phyloP scores from a whole-genome alignment of 371 early-diverging fungal genomes.

The Mucor irregularis region DNA sequence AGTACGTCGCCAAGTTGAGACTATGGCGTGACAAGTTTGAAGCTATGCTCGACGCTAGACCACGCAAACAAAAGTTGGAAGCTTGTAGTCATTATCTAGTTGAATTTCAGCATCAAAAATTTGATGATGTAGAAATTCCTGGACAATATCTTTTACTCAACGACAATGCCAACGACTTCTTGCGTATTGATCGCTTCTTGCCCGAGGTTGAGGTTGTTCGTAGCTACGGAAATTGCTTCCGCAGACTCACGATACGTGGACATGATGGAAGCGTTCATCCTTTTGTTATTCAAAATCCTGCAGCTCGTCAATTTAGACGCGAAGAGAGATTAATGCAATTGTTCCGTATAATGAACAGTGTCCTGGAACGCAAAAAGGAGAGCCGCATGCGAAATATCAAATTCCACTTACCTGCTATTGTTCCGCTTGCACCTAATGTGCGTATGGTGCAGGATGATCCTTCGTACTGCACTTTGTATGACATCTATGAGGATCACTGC shows the following conservation, averaged over 20 bases:
- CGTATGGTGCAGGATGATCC: slow-evolving; percentile 92
- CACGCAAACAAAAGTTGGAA: slow-evolving; percentile 79
- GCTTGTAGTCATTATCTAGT: slow-evolving; percentile 87
- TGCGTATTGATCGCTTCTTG: slow-evolving; percentile 92
- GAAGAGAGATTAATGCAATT: slow-evolving; percentile 95
- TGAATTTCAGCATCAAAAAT: slow-evolving; percentile 96
- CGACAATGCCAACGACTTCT: slow-evolving; percentile 88
- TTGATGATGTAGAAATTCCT: slow-evolving; percentile 97
- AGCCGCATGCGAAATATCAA: slow-evolving; percentile 75
- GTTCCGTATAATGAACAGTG: slow-evolving; percentile 84
- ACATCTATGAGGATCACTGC: slow-evolving; percentile 86
- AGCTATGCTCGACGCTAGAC: slow-evolving; percentile 77
- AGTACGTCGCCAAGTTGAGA: slow-evolving; percentile 80
- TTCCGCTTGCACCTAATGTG: slow-evolving; percentile 89
- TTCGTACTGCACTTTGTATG: slow-evolving; percentile 79
- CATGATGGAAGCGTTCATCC: slow-evolving; percentile 88
- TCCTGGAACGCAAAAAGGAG: slow-evolving; percentile 77
- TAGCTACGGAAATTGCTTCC: slow-evolving; percentile 70
- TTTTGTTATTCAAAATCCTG: slow-evolving; percentile 91
- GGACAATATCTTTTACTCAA: slow-evolving; percentile 91
- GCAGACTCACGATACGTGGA: slow-evolving; percentile 86
- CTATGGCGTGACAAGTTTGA: slow-evolving; percentile 92
- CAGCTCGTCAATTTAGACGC: slow-evolving; percentile 80
- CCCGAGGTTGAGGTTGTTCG: slow-evolving; percentile 84
- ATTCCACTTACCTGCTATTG: slow-evolving; percentile 89